phyloP scores from a whole-genome alignment of 1,139 yeast genomes.

The Diutina neorugosa region DNA sequence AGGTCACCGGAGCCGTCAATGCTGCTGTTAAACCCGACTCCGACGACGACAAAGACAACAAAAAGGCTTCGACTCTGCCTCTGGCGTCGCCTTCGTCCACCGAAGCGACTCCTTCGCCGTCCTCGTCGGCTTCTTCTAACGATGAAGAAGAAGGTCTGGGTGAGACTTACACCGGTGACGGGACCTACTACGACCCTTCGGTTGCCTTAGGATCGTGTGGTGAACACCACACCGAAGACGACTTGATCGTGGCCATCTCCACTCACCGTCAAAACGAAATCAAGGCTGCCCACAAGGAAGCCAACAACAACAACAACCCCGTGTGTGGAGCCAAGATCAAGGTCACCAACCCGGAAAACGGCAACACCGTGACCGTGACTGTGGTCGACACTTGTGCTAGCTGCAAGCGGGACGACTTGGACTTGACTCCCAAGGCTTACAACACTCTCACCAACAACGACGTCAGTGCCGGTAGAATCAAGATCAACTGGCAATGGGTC shows the following conservation, averaged over 20 bases:
- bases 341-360: conserved; percentile 14
- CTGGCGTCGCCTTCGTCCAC: conserved; percentile 5
- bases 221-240: conserved; percentile 28
- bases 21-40: neutral
- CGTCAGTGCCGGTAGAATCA: conserved; percentile 27
- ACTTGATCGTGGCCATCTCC: conserved; percentile 31
- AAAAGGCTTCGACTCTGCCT: neutral
- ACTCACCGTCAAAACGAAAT: neutral
- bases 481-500: conserved; percentile 28
- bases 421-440: conserved; percentile 44
- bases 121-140: conserved; percentile 5
- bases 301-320: conserved; percentile 44
- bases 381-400: conserved; percentile 45
- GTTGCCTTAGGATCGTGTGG: conserved; percentile 56
- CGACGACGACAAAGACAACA: neutral
- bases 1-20: neutral
- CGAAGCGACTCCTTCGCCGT: conserved; percentile 3
- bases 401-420: conserved; percentile 34
- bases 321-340: conserved; percentile 38
- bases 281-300: neutral
- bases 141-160: conserved; percentile 27
- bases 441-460: conserved; percentile 28
- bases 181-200: conserved; percentile 50
- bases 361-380: conserved; percentile 35
- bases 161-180: conserved; percentile 59